phyloP scores from a whole-genome alignment of 345 rosid species.

The Dimocarpus longan region DNA sequence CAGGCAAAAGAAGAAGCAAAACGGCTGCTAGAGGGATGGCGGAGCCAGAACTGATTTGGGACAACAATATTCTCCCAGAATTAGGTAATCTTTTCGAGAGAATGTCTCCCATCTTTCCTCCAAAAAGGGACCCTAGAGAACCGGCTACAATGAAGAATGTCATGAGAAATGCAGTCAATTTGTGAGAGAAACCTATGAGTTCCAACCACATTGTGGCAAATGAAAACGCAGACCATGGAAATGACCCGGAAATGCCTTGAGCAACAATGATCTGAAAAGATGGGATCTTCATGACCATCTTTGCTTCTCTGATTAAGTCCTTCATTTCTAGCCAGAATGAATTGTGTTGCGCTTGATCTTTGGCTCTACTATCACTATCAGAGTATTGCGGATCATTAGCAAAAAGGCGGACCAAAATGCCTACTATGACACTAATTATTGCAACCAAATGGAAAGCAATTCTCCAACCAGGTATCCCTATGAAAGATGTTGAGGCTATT shows the following conservation, averaged over 20 bases:
- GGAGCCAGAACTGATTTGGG: conserved; percentile 61
- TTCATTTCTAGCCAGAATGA: conserved; percentile 43
- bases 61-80: conserved; percentile 56
- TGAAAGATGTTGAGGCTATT: conserved; percentile 64
- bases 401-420: conserved; percentile 53
- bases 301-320: conserved; percentile 51
- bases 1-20: conserved; percentile 57
- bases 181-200: conserved; percentile 68
- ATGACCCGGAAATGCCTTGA: conserved; percentile 65
- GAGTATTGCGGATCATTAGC: conserved; percentile 63
- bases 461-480: conserved; percentile 82
- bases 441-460: conserved; percentile 68
- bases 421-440: conserved; percentile 60
- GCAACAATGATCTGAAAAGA: conserved; percentile 67
- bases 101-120: conserved; percentile 64
- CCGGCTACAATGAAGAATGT: conserved; percentile 42
- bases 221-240: conserved; percentile 68
- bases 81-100: conserved; percentile 52
- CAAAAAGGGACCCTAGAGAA: conserved; percentile 53
- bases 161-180: conserved; percentile 51
- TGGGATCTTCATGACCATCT: conserved; percentile 53
- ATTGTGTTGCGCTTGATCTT: conserved; percentile 18
- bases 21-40: conserved; percentile 65
- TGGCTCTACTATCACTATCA: conserved; percentile 17
- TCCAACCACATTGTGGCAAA: conserved; percentile 71